Conservation (phyloP, 2,329 filamentous ascomycete genomes). For the Fusarium pininemorale region DNA sequence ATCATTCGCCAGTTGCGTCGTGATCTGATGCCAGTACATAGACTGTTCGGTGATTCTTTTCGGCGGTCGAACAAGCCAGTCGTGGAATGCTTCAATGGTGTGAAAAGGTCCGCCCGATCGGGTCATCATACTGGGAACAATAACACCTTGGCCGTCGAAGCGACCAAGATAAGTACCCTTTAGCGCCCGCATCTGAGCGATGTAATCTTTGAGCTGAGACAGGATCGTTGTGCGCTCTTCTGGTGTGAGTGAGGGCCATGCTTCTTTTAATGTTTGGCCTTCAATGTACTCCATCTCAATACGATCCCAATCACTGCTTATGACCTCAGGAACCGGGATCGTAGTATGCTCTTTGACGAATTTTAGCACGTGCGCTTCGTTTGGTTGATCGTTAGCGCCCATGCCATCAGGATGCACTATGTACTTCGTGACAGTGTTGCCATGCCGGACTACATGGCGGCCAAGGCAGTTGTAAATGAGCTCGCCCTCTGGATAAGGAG, state of each 20-base stretch:
- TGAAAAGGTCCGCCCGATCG: slow-evolving; percentile 38
- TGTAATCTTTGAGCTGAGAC: slow-evolving; percentile 34
- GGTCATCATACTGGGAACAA: slow-evolving; percentile 35
- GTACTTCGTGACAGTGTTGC: slow-evolving; percentile 35
- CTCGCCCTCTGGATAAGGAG: slow-evolving; percentile 36
- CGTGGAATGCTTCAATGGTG: slow-evolving; percentile 27
- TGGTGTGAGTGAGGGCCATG: slow-evolving; percentile 28
- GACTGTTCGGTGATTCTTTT: slow-evolving; percentile 18
- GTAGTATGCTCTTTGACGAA: slow-evolving; percentile 37
- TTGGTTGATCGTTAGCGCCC: slow-evolving; percentile 23
- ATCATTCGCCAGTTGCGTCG: slow-evolving; percentile 27
- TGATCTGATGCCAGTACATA: slow-evolving; percentile 39
- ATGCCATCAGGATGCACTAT: slow-evolving; percentile 26
- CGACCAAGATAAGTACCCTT: slow-evolving; percentile 33
- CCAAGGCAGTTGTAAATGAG: slow-evolving; percentile 10
- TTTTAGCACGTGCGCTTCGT: slow-evolving; percentile 25
- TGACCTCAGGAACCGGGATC: slow-evolving; percentile 40
- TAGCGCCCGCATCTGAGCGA: slow-evolving; percentile 32
- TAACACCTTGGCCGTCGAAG: slow-evolving; percentile 33
- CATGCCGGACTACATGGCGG: slow-evolving; percentile 23
- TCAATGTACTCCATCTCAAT: slow-evolving; percentile 41
- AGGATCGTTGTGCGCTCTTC: slow-evolving; percentile 31
- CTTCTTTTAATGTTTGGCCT: slow-evolving; percentile 39
- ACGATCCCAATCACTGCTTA: slow-evolving; percentile 41
- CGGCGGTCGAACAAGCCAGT: slow-evolving; percentile 38